Evolutionary conservation across 2,329 filamentous ascomycete species (phyloP), one percentile per base, ranked within the genome.

Genomic region (Penicillium hordei): DNA sequence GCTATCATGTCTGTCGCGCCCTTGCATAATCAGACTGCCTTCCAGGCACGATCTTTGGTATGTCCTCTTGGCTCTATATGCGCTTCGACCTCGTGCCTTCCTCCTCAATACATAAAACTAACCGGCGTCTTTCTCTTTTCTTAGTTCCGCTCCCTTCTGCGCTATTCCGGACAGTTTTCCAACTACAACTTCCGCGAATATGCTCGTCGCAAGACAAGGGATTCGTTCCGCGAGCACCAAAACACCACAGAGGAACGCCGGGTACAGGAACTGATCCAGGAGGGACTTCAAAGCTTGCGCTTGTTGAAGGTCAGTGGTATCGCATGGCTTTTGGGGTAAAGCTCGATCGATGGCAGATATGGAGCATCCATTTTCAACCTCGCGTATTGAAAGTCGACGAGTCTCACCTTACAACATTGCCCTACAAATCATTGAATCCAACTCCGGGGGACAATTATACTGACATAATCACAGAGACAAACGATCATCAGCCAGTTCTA

Each of bases 101-200:
- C 17, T 33, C 17, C 17, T 39, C 21, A 36, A 42, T 7, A 29
- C 42, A 38, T 13, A 3, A 15, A 19, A n/a, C 55, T 62, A 55
- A 64, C 34, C 10, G 5, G 7, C 7, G 9, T 6, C 1, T 31
- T 7, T 44, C 23, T 12, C 8, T 15, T 15, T 49, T 3, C 34
- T 51, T 63, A 96, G 93, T 97, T 96, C 78, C 93, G 94, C 65
- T 93, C 93, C 71, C 82, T 99, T 68, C 82, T 97, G 70, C 89
- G 93, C 68, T 89, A 94, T 75, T 87, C 91, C 61, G 83, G 84
- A 61, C 90, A 96, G 72, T 97, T 99, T 76, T 86, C 91, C 61
- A 86, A 89, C 67, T 99, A 97, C 82, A 99, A 97, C 79, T 99
- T 97, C 83, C 87, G 94, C 78, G 93, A 97, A 76, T 99, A 99